Evolutionary conservation across 768 basidiomycete genomes (phyloP), one percentile per base, ranked within the genome.

Genomic region (Kwoniella pini): DNA sequence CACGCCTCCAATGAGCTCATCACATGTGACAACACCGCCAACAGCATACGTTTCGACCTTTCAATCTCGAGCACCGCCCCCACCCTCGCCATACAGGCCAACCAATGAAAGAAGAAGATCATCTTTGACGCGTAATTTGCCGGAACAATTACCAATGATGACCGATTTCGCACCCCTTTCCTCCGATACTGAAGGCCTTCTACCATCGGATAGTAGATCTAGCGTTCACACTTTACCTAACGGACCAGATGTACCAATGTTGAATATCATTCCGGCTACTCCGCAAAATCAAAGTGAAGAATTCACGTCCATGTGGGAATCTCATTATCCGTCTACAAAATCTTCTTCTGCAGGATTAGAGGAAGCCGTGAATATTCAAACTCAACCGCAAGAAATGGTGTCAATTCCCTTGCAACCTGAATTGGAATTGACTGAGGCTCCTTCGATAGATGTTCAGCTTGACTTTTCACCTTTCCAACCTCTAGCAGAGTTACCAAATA

Each of bases 251-350:
- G 62, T 75, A 13, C 73, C 73, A 7, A 69, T 70, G 65, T 54
- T 75, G 49, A 75, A 75, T 27, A 68, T 75, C 56, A 75, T 75
- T 38, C 73, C 73, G 30, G 73, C 73, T 12, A 75, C 73, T 4
- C 73, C 73, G 17, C 68, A 72, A 46, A 66, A 70, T 21, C 45
- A 54, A 15, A 51, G 48, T 5, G 66, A 74, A 38, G 70, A 68
- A 24, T 75, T 69, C 46, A 54, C 57, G 1, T 15, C 24, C 2
- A 45, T 45, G 3, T 57, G 55, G 55, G 45, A 57, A 50, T 24
- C 21, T 24, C 48, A 50, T 31, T 50, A 50, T 21, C 48, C 48
- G 6, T 50, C 48, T 33, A 17, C 27, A 12, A 42, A 42, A 30
- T n/a, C 12, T 9, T 13, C 48, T 9, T 13, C 48, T n/a, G 31